phyloP scores from a whole-genome alignment of 1,284 basidiomycete species.

The Ganoderma boninense region DNA sequence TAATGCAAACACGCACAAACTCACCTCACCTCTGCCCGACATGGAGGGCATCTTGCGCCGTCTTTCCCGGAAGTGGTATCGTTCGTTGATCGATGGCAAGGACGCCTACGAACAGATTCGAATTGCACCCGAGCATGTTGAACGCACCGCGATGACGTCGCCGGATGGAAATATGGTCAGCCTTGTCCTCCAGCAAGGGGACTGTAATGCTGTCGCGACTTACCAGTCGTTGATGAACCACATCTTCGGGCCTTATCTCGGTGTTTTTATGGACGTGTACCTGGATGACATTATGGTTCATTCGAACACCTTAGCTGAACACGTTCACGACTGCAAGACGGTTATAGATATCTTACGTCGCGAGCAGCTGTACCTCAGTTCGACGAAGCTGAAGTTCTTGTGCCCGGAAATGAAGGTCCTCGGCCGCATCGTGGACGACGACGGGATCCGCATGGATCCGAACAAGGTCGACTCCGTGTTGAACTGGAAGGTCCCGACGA shows the following conservation, averaged over 20 bases:
- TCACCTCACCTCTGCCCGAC: constrained; percentile 1
- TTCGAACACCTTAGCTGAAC: constrained; percentile 36
- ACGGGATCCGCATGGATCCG: neutral
- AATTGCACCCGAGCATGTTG: neutral
- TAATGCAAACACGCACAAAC: neutral
- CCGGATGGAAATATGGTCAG: constrained; percentile 6
- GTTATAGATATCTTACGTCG: constrained; percentile 34
- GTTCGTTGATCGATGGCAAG: neutral
- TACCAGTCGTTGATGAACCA: constrained; percentile 9
- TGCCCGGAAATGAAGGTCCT: constrained; percentile 36
- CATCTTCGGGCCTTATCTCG: neutral
- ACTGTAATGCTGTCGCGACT: constrained; percentile 4
- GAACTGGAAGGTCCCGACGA: neutral
- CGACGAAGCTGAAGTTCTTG: constrained; percentile 42
- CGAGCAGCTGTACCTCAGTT: constrained; percentile 36
- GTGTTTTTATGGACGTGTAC: constrained; percentile 30
- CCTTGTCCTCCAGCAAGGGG: neutral
- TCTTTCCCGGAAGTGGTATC: neutral
- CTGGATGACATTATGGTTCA: constrained; percentile 36
- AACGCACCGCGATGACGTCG: neutral
- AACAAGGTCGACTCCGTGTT: neutral
- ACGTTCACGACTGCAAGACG: constrained; percentile 35
- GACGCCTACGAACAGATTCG: constrained; percentile 3
- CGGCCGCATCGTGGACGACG: constrained; percentile 40
- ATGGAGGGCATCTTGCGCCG: constrained; percentile 8